phyloP scores from a whole-genome alignment of 441 rosid species.

The Gossypium lobatum region DNA sequence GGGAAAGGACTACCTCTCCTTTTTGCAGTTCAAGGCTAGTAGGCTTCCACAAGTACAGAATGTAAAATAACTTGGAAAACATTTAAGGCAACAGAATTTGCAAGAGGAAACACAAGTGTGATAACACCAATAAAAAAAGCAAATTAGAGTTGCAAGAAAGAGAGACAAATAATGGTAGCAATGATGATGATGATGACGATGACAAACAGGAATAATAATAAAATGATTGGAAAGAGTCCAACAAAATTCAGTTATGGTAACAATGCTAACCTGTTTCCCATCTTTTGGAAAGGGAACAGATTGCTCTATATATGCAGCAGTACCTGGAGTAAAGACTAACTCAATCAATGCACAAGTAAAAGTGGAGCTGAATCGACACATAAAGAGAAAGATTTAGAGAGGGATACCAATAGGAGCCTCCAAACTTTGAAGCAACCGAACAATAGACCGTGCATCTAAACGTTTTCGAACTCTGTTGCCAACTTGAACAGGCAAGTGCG shows the following conservation, averaged over 20 bases:
- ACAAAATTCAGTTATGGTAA: background rate
- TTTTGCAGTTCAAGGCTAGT: background rate
- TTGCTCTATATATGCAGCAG: slow-evolving; percentile 68
- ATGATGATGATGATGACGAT: background rate
- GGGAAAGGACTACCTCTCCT: background rate
- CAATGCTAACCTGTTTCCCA: slow-evolving; percentile 67
- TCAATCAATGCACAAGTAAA: background rate
- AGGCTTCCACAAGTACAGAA: background rate
- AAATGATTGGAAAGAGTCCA: background rate
- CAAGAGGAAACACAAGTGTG: background rate
- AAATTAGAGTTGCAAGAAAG: background rate
- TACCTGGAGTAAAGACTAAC: slow-evolving; percentile 44
- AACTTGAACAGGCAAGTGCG: slow-evolving; percentile 54
- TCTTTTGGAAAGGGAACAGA: slow-evolving; percentile 78
- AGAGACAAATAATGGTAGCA: background rate
- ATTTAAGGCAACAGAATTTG: background rate
- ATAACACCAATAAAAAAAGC: background rate
- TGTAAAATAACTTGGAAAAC: background rate
- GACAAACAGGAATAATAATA: background rate
- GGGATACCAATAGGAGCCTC: slow-evolving; percentile 61
- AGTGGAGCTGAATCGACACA: background rate
- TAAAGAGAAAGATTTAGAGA: background rate
- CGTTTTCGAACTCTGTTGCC: slow-evolving; percentile 65
- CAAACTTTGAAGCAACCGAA: slow-evolving; percentile 55
- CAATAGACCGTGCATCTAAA: slow-evolving; percentile 66